These are phyloP conservation scores for Phycomyces nitens DNA, from an alignment of 192 early-diverging fungal species.

Conservation along the genomic window DNA sequence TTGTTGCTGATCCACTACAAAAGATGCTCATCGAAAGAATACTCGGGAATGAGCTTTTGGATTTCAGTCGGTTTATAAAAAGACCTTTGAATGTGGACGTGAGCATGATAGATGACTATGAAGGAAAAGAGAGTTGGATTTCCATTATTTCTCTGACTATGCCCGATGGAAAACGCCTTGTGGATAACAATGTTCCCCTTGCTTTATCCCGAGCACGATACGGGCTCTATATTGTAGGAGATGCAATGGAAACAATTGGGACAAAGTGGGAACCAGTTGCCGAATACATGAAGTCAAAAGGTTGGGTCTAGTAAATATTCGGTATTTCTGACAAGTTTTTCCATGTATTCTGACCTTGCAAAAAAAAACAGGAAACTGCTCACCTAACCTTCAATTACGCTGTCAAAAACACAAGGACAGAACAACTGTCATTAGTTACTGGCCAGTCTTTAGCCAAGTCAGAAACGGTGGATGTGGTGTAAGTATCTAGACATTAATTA, in stretches of 20 bases:
- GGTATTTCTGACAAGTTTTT: not conserved
- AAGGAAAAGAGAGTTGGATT: constrained; percentile 8
- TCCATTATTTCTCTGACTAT: constrained; percentile 14
- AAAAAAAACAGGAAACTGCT: not conserved
- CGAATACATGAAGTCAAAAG: constrained; percentile 14
- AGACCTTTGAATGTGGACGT: not conserved
- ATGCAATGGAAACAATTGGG: not conserved
- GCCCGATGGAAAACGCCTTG: not conserved
- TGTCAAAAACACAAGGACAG: constrained; percentile 2
- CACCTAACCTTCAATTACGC: not conserved
- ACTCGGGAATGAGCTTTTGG: not conserved
- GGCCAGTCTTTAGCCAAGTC: constrained; percentile 8
- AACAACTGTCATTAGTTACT: not conserved
- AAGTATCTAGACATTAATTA: not conserved
- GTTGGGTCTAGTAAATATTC: not conserved
- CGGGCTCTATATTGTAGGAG: constrained; percentile 19
- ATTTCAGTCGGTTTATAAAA: not conserved
- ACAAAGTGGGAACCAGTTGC: not conserved
- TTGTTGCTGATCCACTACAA: constrained; percentile 4
- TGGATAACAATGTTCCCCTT: constrained; percentile 7
- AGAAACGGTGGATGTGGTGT: constrained; percentile 26
- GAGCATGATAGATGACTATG: not conserved
- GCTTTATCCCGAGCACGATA: constrained; percentile 23
- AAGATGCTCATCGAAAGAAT: constrained; percentile 9
- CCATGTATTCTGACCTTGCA: not conserved